Percentiles rank a stretch among this genome's conserved stretches.
Evolutionary conservation across 345 rosid species (phyloP).

Genomic region (Brassica nigra): DNA sequence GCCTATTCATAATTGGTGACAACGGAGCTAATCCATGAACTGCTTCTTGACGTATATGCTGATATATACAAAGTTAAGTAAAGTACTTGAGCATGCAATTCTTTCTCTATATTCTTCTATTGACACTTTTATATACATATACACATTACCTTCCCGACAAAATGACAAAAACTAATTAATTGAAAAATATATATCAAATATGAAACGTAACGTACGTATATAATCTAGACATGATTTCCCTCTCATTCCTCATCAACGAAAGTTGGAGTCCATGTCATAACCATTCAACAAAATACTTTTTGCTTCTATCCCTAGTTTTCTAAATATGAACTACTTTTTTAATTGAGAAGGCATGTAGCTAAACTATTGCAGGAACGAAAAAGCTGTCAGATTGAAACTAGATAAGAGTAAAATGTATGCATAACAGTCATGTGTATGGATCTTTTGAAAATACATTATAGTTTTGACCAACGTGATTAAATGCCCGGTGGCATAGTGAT

Average conservation of each 20-base stretch:
- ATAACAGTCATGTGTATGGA: not conserved
- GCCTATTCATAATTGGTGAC: not conserved
- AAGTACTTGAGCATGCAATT: slow-evolving; percentile 11
- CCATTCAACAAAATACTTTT: slow-evolving; percentile 48
- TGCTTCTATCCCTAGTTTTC: not conserved
- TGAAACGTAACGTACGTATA: slow-evolving; percentile 31
- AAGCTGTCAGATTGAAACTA: not conserved
- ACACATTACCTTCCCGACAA: slow-evolving; percentile 19
- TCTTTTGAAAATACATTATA: not conserved
- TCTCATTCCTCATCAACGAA: slow-evolving; percentile 55
- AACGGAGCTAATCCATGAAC: not conserved
- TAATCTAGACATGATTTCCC: slow-evolving; percentile 46
- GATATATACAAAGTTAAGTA: not conserved
- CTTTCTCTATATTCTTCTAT: slow-evolving; percentile 4
- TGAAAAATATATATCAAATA: slow-evolving; percentile 11
- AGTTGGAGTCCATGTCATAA: slow-evolving; percentile 74
- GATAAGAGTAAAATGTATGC: slow-evolving; percentile 1
- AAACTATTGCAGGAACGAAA: not conserved
- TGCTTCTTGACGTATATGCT: not conserved
- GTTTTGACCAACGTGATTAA: not conserved
- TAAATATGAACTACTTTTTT: not conserved
- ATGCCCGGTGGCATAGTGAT: slow-evolving; percentile 7
- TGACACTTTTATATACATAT: slow-evolving; percentile 10
- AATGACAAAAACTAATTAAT: slow-evolving; percentile 4
- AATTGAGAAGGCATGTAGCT: not conserved